These are phyloP conservation scores for Leccinum arenicola DNA, from an alignment of 768 basidiomycete genomes.

Conservation along the genomic window DNA sequence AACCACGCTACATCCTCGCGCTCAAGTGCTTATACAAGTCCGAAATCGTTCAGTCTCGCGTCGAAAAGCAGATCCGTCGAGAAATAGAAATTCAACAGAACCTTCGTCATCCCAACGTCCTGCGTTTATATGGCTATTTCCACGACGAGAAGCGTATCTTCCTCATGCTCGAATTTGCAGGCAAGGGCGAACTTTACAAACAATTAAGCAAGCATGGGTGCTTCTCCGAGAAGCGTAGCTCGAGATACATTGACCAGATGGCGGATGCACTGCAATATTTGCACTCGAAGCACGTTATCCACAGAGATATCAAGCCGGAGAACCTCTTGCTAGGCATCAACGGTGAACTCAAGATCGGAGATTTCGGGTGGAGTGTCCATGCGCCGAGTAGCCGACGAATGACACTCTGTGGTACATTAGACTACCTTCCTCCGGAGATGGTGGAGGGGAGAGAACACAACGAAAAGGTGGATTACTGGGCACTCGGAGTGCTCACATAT, in stretches of 20 bases:
- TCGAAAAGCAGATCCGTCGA: conserved; percentile 95
- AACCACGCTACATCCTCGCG: conserved; percentile 91
- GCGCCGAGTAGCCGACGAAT: conserved; percentile 86
- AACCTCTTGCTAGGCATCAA: conserved; percentile 92
- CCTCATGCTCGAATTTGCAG: conserved; percentile 97
- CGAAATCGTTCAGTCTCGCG: conserved; percentile 86
- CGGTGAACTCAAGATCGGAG: conserved; percentile 96
- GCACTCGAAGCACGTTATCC: conserved; percentile 95
- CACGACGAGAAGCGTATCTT: conserved; percentile 98
- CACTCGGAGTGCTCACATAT: conserved; percentile 92
- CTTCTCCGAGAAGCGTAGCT: conserved; percentile 86
- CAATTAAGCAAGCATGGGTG: conserved; percentile 82
- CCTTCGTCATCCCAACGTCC: conserved; percentile 90
- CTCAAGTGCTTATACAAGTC: conserved; percentile 97
- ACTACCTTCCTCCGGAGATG: conserved; percentile 99
- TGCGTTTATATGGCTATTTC: conserved; percentile 95
- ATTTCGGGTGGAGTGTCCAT: conserved; percentile 99
- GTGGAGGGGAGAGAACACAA: conserved; percentile 88
- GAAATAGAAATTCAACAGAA: conserved; percentile 99
- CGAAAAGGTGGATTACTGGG: conserved; percentile 94
- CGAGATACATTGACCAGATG: conserved; percentile 96
- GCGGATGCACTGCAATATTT: conserved; percentile 91
- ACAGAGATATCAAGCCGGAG: conserved; percentile 99
- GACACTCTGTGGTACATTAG: conserved; percentile 93
- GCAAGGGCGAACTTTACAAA: conserved; percentile 95